A percentile compares a stretch with the other conserved stretches of the same genome.
Conservation (phyloP, 768 basidiomycete genomes). For the Tremella fuciformis region DNA sequence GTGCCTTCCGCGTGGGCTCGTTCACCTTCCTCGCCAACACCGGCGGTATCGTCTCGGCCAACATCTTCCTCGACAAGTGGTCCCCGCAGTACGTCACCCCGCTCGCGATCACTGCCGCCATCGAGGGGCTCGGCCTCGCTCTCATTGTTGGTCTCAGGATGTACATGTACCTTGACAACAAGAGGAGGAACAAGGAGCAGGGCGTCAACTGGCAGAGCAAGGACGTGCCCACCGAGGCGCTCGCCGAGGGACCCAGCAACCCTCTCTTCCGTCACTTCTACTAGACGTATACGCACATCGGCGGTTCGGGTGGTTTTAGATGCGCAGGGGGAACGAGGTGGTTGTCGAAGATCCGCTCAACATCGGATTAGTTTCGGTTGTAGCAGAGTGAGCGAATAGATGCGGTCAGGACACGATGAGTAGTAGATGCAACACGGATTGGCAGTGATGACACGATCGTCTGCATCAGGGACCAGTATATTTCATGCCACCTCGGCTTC, state of each 20-base stretch:
- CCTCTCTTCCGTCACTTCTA: constrained; percentile 34
- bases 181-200: constrained; percentile 30
- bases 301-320: no score
- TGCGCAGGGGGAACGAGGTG: no score
- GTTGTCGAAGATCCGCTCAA: no score
- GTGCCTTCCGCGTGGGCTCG: constrained; percentile 18
- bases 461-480: no score
- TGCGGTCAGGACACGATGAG: no score
- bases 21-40: constrained; percentile 27
- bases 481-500: no score
- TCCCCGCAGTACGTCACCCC: constrained; percentile 19
- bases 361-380: no score
- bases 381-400: no score
- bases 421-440: no score
- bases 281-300: not conserved
- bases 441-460: no score
- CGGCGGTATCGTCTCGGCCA: constrained; percentile 33
- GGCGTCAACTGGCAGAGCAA: constrained; percentile 33
- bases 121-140: constrained; percentile 21
- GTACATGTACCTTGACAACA: constrained; percentile 24
- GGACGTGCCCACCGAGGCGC: constrained; percentile 36
- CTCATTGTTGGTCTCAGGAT: constrained; percentile 17
- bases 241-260: constrained; percentile 24
- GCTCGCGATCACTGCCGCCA: constrained; percentile 21
- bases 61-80: constrained; percentile 33